Evolutionary conservation across 495 filamentous ascomycete species (phyloP).

Genomic region (Lichina pygmaea): DNA sequence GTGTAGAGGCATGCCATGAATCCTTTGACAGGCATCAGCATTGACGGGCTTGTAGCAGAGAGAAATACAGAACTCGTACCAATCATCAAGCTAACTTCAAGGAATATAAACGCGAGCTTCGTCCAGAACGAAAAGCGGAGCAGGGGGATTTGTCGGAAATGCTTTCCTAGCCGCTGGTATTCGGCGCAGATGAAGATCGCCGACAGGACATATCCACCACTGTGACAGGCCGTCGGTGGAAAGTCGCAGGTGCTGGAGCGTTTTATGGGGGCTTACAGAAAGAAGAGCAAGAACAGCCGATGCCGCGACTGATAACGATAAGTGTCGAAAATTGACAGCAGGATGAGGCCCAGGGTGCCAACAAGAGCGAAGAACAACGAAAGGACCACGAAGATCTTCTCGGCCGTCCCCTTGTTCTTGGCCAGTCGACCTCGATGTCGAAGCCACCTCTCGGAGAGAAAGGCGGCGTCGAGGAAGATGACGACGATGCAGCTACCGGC

Average conservation of each 20-base stretch:
- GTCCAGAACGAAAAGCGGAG: conserved; percentile 17
- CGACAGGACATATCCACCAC: conserved; percentile 15
- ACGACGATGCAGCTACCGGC: conserved; percentile 52
- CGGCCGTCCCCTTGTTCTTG: conserved; percentile 33
- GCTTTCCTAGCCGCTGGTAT: conserved; percentile 17
- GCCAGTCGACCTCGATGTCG: conserved; percentile 48
- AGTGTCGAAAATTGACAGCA: conserved; percentile 70
- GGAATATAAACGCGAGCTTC: conserved; percentile 19
- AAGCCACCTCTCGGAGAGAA: conserved; percentile 57
- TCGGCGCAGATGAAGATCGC: conserved; percentile 20
- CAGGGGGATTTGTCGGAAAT: conserved; percentile 13
- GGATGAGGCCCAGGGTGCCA: conserved; percentile 54
- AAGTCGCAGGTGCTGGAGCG: background rate
- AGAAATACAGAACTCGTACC: background rate
- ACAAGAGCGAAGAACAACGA: conserved; percentile 48
- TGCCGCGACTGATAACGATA: conserved; percentile 34
- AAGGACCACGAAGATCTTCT: conserved; percentile 41
- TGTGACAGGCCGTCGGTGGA: background rate
- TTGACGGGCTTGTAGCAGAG: background rate
- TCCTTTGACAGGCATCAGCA: conserved; percentile 3
- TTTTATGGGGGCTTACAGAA: conserved; percentile 11
- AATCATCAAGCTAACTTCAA: conserved; percentile 15
- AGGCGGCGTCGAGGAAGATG: conserved; percentile 59
- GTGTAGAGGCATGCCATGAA: conserved; percentile 17
- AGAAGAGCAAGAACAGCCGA: conserved; percentile 44